These are phyloP conservation scores for Margaritispora aquatica DNA, from an alignment of 495 filamentous ascomycete species.

Conservation along the genomic window DNA sequence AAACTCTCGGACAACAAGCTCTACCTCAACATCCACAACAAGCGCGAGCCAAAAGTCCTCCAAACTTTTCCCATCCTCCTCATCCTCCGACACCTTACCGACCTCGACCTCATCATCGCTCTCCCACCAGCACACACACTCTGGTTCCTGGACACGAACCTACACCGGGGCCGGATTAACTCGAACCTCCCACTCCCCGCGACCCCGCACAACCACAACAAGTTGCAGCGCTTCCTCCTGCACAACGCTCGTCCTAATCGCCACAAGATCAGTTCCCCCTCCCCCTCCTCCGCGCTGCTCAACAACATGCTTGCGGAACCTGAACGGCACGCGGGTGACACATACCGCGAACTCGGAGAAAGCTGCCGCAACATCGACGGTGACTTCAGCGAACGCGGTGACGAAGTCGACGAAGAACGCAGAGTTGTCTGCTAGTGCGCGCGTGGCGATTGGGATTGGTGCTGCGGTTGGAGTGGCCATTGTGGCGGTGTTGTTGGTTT, in stretches of 20 bases:
- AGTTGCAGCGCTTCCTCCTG: background rate
- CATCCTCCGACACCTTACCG: background rate
- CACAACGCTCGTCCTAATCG: too few relatives aligned
- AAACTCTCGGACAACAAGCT: background rate
- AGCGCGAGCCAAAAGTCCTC: too few relatives aligned
- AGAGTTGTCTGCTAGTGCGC: background rate
- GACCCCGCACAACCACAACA: background rate
- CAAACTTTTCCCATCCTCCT: too few relatives aligned
- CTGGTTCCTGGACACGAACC: background rate
- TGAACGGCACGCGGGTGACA: background rate
- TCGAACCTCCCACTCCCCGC: background rate
- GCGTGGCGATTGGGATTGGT: background rate
- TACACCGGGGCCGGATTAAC: background rate
- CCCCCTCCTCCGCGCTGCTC: background rate
- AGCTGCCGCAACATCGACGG: background rate
- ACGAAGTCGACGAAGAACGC: background rate
- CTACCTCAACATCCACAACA: too few relatives aligned
- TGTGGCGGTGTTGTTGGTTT: background rate
- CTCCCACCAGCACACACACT: background rate
- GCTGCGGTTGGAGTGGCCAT: background rate
- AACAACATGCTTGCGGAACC: background rate
- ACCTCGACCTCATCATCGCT: background rate
- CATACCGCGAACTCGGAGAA: background rate
- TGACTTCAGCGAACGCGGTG: background rate
- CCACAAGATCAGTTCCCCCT: background rate